Evolutionary conservation across 140 eudicot genomes (phyloP).

Genomic region (Stevia rebaudiana): DNA sequence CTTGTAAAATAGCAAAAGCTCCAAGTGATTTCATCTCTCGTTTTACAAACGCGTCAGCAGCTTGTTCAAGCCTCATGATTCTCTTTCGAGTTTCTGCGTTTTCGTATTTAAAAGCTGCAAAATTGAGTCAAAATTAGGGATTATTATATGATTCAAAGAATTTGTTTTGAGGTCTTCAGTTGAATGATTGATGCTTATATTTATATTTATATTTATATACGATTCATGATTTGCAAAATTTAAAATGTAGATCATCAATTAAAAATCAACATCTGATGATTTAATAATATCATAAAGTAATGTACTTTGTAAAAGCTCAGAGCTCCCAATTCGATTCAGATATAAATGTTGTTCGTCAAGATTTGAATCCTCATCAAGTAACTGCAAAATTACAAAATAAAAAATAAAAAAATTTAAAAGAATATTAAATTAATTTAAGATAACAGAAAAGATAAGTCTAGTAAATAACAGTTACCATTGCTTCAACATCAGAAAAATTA

Average conservation of each 20-base stretch:
- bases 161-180: neutral
- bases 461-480: slow-evolving; percentile 43
- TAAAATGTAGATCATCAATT: neutral
- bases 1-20: slow-evolving; percentile 72
- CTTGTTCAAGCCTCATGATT: slow-evolving; percentile 63
- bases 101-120: slow-evolving; percentile 50
- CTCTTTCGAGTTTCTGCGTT: slow-evolving; percentile 38
- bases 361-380: slow-evolving; percentile 63
- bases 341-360: slow-evolving; percentile 39
- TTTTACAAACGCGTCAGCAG: slow-evolving; percentile 42
- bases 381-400: slow-evolving; percentile 32
- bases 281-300: slow-evolving; percentile 1
- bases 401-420: neutral
- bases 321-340: slow-evolving; percentile 40
- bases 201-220: neutral
- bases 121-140: slow-evolving; percentile 1
- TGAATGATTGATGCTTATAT: no score
- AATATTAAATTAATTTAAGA: neutral
- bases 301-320: slow-evolving; percentile 19
- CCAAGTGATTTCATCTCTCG: slow-evolving; percentile 49
- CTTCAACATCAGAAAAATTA: slow-evolving; percentile 64
- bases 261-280: slow-evolving; percentile 1
- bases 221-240: neutral
- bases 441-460: neutral
- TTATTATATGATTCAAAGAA: neutral